Percentiles rank a stretch among this genome's conserved stretches.
Conservation (phyloP, 2,329 filamentous ascomycete species). For the Trichoderma afroharzianum region DNA sequence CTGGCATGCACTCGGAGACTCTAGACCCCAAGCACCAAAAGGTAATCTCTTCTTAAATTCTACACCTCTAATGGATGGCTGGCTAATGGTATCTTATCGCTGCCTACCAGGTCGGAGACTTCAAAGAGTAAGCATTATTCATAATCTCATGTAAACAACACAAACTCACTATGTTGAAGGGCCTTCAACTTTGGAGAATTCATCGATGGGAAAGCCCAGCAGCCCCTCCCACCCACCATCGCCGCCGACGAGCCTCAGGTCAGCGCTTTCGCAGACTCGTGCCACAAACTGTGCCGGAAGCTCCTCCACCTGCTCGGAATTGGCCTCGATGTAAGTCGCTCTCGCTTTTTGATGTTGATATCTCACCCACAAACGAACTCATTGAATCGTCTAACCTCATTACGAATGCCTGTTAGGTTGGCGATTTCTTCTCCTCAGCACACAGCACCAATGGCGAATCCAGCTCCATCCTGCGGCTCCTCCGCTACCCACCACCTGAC, state of each 20-base stretch:
- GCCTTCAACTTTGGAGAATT: conserved; percentile 92
- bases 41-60: conserved; percentile 39
- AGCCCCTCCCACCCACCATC: conserved; percentile 70
- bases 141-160: neutral
- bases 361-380: neutral
- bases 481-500: conserved; percentile 64
- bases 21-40: conserved; percentile 80
- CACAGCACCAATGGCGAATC: conserved; percentile 48
- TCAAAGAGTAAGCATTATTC: conserved; percentile 68
- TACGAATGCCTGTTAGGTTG: conserved; percentile 32
- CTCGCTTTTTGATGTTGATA: neutral
- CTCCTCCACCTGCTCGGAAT: conserved; percentile 75
- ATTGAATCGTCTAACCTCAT: neutral
- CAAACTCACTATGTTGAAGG: conserved; percentile 42
- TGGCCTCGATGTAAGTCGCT: conserved; percentile 59
- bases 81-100: neutral
- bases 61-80: too few species aligned
- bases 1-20: conserved; percentile 81
- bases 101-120: conserved; percentile 64
- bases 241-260: conserved; percentile 57
- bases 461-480: conserved; percentile 62
- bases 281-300: conserved; percentile 67
- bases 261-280: conserved; percentile 63
- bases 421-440: conserved; percentile 52
- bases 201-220: conserved; percentile 62